Evolutionary conservation across 2,329 filamentous ascomycete genomes (phyloP), one percentile per base, ranked within the genome.

Genomic region (Fusarium haematococcum): DNA sequence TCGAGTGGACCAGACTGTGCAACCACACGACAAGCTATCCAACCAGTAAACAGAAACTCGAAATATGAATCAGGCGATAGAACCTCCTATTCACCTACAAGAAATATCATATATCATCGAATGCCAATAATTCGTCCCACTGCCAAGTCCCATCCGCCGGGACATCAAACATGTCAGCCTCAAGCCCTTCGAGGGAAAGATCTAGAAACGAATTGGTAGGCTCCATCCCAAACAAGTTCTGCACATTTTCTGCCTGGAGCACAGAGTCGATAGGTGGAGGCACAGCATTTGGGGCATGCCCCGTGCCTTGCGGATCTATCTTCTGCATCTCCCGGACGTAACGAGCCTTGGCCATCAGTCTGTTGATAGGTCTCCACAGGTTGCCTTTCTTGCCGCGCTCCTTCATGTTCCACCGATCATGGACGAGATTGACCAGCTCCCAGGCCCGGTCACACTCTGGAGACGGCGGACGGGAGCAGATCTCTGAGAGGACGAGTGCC

Each of bases 401-500:
- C 20, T 57, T 57, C 52, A 57, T 57, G n/a, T 57, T 37, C 52
- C 52, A 57, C n/a, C 32, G 32, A 5, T 57, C 32, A 8, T 57
- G 32, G 4, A 57, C 52, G 7, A 23, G 20, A 6, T 35, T 57
- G 18, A 57, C 52, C 3, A 23, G 13, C 16, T 57, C 52, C 52
- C 52, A 57, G 4, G 52, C 52, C 20, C 52, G 52, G 9, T 61
- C 54, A 20, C 63, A 72, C 33, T 84, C 45, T 74, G 78, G 32
- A 71, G 63, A 65, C 2, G 39, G 52, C 8, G 63, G 63, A 13
- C 63, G 39, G 5, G 54, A 48, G 74, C 89, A 91, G 0, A 92
- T 83, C 74, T 92, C 89, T 2, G 88, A 88, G 9, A 92, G 83
- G 5, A 91, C 85, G 76, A 91, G 91, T 1, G 90, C 90, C 41